Percentiles rank a stretch among this genome's conserved stretches.
Evolutionary conservation across 1,284 basidiomycete species (phyloP).

Genomic region (Vanrija pseudolonga): DNA sequence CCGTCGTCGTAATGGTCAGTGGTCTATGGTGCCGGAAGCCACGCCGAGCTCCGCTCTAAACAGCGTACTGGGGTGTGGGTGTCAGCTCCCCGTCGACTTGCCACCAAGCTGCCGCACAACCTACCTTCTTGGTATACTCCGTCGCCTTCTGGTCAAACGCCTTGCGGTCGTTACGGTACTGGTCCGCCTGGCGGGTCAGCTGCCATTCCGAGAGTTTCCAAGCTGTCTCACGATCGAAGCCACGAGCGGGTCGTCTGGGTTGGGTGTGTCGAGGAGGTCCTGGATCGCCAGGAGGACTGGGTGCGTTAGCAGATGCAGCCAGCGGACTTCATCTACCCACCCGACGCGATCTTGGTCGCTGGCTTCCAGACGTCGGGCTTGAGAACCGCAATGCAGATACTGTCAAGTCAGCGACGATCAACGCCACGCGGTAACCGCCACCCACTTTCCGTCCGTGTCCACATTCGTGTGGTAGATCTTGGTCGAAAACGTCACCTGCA

Average conservation of each 20-base stretch:
- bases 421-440: conserved; percentile 9
- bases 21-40: background rate
- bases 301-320: conserved; percentile 2
- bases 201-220: background rate
- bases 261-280: conserved; percentile 82
- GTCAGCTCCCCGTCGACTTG: background rate
- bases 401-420: conserved; percentile 40
- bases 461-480: conserved; percentile 64
- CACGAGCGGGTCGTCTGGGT: conserved; percentile 81
- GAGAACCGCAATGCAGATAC: conserved; percentile 53
- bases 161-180: conserved; percentile 39
- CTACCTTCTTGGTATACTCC: conserved; percentile 43
- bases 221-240: conserved; percentile 42
- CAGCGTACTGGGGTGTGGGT: conserved; percentile 13
- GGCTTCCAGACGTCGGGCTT: conserved; percentile 73
- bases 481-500: conserved; percentile 82
- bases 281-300: conserved; percentile 72
- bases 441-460: conserved; percentile 72
- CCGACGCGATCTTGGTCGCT: conserved; percentile 68
- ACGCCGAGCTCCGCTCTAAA: background rate
- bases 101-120: background rate
- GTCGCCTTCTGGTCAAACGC: conserved; percentile 42
- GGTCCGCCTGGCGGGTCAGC: conserved; percentile 39
- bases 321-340: conserved; percentile 48
- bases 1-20: background rate